Percentiles rank a stretch among this genome's conserved stretches.
These are phyloP conservation scores for Apiospora pterosperma DNA, from an alignment of 2,329 filamentous ascomycete genomes.

Conservation along the genomic window DNA sequence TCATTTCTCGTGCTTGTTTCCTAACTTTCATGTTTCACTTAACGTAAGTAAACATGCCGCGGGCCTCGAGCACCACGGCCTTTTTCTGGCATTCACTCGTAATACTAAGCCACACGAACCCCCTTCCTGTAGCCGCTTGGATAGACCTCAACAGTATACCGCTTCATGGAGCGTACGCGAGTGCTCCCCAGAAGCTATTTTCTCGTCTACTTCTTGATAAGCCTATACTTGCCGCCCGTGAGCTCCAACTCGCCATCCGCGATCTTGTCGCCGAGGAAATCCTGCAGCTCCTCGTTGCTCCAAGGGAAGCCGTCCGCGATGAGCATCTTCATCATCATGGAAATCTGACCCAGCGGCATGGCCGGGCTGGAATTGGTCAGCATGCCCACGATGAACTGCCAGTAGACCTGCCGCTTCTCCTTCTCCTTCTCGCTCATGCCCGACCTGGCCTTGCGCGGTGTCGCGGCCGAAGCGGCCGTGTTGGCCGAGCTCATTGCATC, in stretches of 20 bases:
- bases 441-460: conserved; percentile 45
- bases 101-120: neutral
- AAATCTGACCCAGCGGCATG: conserved; percentile 78
- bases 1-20: neutral
- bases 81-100: neutral
- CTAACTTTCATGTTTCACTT: neutral
- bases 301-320: conserved; percentile 85
- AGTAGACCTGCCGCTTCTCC: conserved; percentile 65
- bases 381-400: conserved; percentile 93
- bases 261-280: conserved; percentile 79
- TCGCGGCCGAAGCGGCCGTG: conserved; percentile 28
- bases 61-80: neutral
- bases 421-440: conserved; percentile 62
- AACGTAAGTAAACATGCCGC: neutral
- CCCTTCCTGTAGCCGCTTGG: too few relatives aligned
- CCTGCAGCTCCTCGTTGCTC: conserved; percentile 82
- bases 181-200: too few relatives aligned
- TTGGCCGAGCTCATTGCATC: conserved; percentile 14
- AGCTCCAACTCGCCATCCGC: conserved; percentile 66
- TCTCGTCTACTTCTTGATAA: conserved; percentile 49
- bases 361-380: conserved; percentile 80
- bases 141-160: neutral
- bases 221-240: conserved; percentile 66
- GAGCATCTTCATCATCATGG: conserved; percentile 94
- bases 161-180: too few relatives aligned